Evolutionary conservation across 2,329 filamentous ascomycete species (phyloP).

Genomic region (Epicoccum nigrum): DNA sequence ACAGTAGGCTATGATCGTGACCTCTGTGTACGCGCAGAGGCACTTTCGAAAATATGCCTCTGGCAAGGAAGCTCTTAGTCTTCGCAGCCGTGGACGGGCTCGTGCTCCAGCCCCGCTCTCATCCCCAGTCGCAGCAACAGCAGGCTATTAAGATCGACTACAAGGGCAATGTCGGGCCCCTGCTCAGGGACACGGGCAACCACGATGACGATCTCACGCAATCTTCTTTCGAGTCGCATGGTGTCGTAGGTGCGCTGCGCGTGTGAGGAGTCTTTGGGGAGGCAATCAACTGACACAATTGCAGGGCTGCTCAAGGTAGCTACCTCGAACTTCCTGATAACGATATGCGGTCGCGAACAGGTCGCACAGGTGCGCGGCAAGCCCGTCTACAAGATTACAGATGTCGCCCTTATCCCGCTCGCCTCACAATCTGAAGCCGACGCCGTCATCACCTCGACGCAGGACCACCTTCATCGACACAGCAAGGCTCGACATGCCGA

Average conservation of each 20-base stretch:
- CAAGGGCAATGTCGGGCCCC: constrained; percentile 60
- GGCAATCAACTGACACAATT: not conserved
- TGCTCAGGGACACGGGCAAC: constrained; percentile 50
- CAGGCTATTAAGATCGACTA: constrained; percentile 74
- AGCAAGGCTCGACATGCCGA: constrained; percentile 34
- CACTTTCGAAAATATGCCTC: constrained; percentile 64
- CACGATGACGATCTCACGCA: constrained; percentile 47
- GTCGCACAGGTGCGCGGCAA: constrained; percentile 85
- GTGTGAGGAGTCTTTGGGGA: not conserved
- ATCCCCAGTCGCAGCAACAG: constrained; percentile 60
- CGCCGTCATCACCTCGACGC: constrained; percentile 70
- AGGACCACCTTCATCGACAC: constrained; percentile 51
- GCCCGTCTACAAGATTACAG: constrained; percentile 84
- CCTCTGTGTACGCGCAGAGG: not conserved
- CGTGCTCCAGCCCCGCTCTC: constrained; percentile 69
- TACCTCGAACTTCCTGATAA: constrained; percentile 80
- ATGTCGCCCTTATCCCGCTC: constrained; percentile 89
- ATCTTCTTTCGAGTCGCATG: constrained; percentile 54
- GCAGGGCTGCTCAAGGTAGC: constrained; percentile 84
- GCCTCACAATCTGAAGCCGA: constrained; percentile 76
- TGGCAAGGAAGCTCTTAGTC: constrained; percentile 80
- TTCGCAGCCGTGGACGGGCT: constrained; percentile 83
- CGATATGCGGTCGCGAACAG: constrained; percentile 84
- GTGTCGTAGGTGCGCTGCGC: constrained; percentile 60
- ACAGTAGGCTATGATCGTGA: not conserved